Conservation (phyloP, 306 rosid genomes). For the Dicorynia guianensis region DNA sequence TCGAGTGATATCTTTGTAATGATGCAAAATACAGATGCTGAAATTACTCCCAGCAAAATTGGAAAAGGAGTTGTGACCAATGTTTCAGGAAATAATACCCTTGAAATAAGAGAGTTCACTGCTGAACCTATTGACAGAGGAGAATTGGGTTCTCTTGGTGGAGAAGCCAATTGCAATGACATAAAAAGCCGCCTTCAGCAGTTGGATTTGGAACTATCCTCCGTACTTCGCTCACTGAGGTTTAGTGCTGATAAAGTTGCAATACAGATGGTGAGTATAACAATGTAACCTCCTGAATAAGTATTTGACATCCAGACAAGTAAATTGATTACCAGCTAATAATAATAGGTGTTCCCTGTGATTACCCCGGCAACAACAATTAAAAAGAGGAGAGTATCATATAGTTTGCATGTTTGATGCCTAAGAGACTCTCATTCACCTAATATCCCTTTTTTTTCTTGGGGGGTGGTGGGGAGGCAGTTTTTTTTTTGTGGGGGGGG, state of each 20-base stretch:
- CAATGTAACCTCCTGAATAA: background rate
- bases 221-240: slow-evolving; percentile 61
- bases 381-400: slow-evolving; percentile 11
- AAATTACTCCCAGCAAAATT: slow-evolving; percentile 54
- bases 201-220: slow-evolving; percentile 73
- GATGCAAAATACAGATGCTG: slow-evolving; percentile 59
- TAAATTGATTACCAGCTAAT: background rate
- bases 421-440: slow-evolving; percentile 25
- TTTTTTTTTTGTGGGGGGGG: too few relatives aligned
- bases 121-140: slow-evolving; percentile 24
- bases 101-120: slow-evolving; percentile 40
- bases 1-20: slow-evolving; percentile 38
- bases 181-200: slow-evolving; percentile 61
- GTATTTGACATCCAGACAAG: too few relatives aligned
- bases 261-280: slow-evolving; percentile 49
- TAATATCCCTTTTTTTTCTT: background rate
- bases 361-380: background rate
- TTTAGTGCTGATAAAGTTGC: slow-evolving; percentile 46
- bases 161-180: slow-evolving; percentile 49
- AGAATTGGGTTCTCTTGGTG: slow-evolving; percentile 42
- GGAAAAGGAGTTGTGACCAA: slow-evolving; percentile 39
- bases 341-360: background rate
- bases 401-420: slow-evolving; percentile 12
- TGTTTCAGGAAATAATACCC: slow-evolving; percentile 48
- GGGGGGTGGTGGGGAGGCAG: too few relatives aligned